Percentiles rank a stretch among this genome's conserved stretches.
Conservation (phyloP, 169 alveolate genomes). For the Cryptosporidium muris region DNA sequence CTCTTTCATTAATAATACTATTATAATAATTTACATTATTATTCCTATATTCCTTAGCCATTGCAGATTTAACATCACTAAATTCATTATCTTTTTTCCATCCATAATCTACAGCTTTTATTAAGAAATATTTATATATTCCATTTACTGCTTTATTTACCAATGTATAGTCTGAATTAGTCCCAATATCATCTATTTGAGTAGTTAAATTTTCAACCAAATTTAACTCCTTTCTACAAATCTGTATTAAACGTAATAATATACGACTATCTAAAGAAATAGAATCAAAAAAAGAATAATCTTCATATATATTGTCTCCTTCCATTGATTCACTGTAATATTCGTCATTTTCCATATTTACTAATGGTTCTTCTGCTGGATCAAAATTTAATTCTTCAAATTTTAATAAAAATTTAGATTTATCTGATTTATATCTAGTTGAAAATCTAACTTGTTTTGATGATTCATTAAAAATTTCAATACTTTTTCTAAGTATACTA, state of each 20-base stretch:
- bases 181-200: background rate
- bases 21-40: constrained; percentile 10
- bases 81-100: constrained; percentile 16
- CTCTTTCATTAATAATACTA: constrained; percentile 43
- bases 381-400: constrained; percentile 49
- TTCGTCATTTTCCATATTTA: constrained; percentile 11
- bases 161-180: constrained; percentile 2
- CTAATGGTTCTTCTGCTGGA: constrained; percentile 50
- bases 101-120: constrained; percentile 48
- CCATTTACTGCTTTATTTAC: constrained; percentile 53
- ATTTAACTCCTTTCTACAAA: constrained; percentile 38
- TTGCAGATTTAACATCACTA: background rate
- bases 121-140: constrained; percentile 31
- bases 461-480: constrained; percentile 21
- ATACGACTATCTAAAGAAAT: constrained; percentile 41
- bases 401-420: background rate
- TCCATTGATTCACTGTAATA: constrained; percentile 1
- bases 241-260: constrained; percentile 52
- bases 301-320: constrained; percentile 3
- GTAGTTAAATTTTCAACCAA: constrained; percentile 11
- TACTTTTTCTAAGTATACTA: constrained; percentile 59
- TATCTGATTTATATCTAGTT: constrained; percentile 1
- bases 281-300: constrained; percentile 26
- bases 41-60: constrained; percentile 4
- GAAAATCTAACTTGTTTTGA: constrained; percentile 62